These are phyloP conservation scores for Cryptosporidium xiaoi DNA, from an alignment of 169 alveolate species.

Conservation along the genomic window DNA sequence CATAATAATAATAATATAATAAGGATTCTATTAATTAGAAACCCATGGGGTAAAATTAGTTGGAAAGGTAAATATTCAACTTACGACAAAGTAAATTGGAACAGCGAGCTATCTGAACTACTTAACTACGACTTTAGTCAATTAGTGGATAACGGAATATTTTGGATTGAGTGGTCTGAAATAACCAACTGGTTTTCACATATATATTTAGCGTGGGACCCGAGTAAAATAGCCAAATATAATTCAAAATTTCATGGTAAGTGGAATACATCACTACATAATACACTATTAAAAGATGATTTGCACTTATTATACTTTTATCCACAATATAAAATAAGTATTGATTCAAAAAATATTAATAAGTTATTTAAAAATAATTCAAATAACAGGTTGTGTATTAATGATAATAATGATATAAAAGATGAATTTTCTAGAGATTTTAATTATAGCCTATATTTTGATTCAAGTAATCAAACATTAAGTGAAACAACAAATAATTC, in stretches of 20 bases:
- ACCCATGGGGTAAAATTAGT: constrained; percentile 93
- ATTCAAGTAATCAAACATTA: not conserved
- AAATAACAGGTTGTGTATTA: not conserved
- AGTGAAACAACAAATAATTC: not conserved
- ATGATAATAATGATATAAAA: not conserved
- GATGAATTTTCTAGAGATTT: not conserved
- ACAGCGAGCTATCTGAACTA: constrained; percentile 75
- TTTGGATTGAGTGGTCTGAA: constrained; percentile 91
- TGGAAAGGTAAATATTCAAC: constrained; percentile 89
- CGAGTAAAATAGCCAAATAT: constrained; percentile 40
- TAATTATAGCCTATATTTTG: not conserved
- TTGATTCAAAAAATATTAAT: constrained; percentile 1
- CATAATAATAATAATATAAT: constrained; percentile 29
- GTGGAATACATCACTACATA: constrained; percentile 75
- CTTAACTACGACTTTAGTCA: constrained; percentile 73
- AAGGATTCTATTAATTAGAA: constrained; percentile 86
- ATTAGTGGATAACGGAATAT: constrained; percentile 83
- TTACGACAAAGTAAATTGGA: constrained; percentile 80
- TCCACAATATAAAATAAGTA: constrained; percentile 80
- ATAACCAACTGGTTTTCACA: constrained; percentile 88
- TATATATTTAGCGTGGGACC: constrained; percentile 88
- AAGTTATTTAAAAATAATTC: not conserved
- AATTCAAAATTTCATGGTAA: constrained; percentile 78
- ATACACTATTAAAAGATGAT: constrained; percentile 84
- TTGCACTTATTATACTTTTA: constrained; percentile 85